Percentiles rank a stretch among this genome's conserved stretches.
Evolutionary conservation across 2,329 filamentous ascomycete genomes (phyloP).

Genomic region (Ceratocystis albifundus): DNA sequence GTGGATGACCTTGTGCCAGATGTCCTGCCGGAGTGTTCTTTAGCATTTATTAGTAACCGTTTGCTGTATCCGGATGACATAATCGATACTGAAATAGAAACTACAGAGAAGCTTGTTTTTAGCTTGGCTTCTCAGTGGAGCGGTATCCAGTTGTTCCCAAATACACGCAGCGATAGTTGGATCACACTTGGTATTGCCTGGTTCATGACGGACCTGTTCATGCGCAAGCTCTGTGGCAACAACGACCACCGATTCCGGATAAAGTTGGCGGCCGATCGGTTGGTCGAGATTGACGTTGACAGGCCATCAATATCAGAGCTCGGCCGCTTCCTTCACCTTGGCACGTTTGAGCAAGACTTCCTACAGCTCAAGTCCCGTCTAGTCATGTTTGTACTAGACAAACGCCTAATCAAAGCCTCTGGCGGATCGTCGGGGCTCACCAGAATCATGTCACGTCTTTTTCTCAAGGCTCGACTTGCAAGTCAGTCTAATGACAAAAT

Average conservation of each 20-base stretch:
- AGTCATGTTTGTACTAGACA: slow-evolving; percentile 87
- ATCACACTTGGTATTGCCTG: slow-evolving; percentile 79
- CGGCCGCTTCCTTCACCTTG: slow-evolving; percentile 64
- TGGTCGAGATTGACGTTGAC: slow-evolving; percentile 70
- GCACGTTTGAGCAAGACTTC: slow-evolving; percentile 78
- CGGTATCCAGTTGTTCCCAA: slow-evolving; percentile 81
- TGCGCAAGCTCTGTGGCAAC: slow-evolving; percentile 81
- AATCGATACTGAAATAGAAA: slow-evolving; percentile 72
- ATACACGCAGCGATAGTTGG: slow-evolving; percentile 73
- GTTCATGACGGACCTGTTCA: slow-evolving; percentile 90
- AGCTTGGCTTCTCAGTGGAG: slow-evolving; percentile 87
- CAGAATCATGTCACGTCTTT: slow-evolving; percentile 73
- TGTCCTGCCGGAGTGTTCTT: slow-evolving; percentile 63
- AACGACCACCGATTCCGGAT: slow-evolving; percentile 89
- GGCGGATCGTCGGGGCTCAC: slow-evolving; percentile 67
- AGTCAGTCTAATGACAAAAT: slow-evolving; percentile 54
- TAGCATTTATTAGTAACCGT: slow-evolving; percentile 78
- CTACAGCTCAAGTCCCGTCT: slow-evolving; percentile 82
- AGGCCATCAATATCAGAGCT: slow-evolving; percentile 74
- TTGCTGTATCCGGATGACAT: slow-evolving; percentile 76
- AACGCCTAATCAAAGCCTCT: slow-evolving; percentile 76
- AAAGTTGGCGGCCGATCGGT: slow-evolving; percentile 69
- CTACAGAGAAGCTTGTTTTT: slow-evolving; percentile 69
- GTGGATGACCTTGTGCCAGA: slow-evolving; percentile 77
- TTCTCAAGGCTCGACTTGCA: slow-evolving; percentile 68